A percentile compares a stretch with the other conserved stretches of the same genome.
Evolutionary conservation across 306 rosid genomes (phyloP).

Genomic region (Quillaja saponaria): DNA sequence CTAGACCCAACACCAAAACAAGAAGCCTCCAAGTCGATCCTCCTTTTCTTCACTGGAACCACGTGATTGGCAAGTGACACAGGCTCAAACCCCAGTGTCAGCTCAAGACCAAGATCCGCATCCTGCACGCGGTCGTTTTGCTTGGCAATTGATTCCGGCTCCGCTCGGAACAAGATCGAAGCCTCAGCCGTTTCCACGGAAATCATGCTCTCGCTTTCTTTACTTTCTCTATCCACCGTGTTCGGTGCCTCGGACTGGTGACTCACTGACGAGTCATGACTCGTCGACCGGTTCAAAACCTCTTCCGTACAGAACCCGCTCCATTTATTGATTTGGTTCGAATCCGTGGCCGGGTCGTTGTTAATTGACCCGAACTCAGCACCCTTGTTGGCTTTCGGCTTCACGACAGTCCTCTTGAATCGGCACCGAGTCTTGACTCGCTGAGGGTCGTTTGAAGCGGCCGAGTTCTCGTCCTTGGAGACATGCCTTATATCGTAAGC

Average conservation of each 20-base stretch:
- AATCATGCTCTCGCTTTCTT: conserved; percentile 73
- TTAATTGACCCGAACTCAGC: conserved; percentile 1
- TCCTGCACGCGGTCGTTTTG: conserved; percentile 22
- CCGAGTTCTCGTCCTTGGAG: conserved; percentile 78
- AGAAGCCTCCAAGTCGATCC: conserved; percentile 32
- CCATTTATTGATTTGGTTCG: conserved; percentile 21
- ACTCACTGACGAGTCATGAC: conserved; percentile 88
- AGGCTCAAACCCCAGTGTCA: conserved; percentile 76
- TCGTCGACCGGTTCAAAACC: conserved; percentile 56
- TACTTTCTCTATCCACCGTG: conserved; percentile 60
- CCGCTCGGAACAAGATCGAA: conserved; percentile 45
- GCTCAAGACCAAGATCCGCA: conserved; percentile 56
- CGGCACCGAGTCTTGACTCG: conserved; percentile 68
- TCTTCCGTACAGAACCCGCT: conserved; percentile 30
- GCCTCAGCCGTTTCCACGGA: conserved; percentile 69
- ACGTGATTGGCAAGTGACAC: conserved; percentile 50
- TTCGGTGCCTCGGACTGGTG: conserved; percentile 75
- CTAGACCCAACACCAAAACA: not conserved
- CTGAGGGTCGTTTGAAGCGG: conserved; percentile 48
- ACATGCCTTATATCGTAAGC: conserved; percentile 93
- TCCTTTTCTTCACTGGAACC: conserved; percentile 80
- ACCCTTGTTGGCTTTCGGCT: conserved; percentile 41
- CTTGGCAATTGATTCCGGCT: conserved; percentile 42
- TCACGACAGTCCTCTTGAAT: conserved; percentile 47
- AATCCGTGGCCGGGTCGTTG: conserved; percentile 12